These are phyloP conservation scores for Acanthamoeba castellanii DNA, from an alignment of 208 protist species.

Conservation along the genomic window DNA sequence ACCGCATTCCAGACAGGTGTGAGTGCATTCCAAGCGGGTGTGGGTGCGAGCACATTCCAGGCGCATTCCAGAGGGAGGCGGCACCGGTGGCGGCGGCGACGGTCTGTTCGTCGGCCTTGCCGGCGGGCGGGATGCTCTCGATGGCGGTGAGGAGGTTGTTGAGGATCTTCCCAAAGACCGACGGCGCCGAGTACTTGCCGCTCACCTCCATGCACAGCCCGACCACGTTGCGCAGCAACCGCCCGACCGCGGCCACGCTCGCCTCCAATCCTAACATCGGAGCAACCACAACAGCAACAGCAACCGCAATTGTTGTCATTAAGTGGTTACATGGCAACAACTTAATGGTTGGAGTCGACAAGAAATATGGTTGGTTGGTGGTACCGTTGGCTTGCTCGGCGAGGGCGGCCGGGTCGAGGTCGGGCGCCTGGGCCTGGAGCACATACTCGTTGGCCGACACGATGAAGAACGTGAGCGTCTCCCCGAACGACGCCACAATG, in stretches of 20 bases:
- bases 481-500: conserved; percentile 25
- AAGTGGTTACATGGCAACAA: too few species aligned
- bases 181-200: not conserved
- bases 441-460: conserved; percentile 62
- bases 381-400: conserved; percentile 34
- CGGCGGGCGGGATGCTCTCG: not conserved
- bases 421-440: conserved; percentile 9
- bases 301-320: too few species aligned
- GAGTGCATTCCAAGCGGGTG: too few species aligned
- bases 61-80: not conserved
- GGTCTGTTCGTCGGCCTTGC: conserved; percentile 7
- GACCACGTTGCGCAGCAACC: not conserved
- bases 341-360: too few species aligned
- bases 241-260: not conserved
- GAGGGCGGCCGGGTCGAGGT: not conserved
- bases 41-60: too few species aligned
- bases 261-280: not conserved
- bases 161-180: conserved; percentile 5
- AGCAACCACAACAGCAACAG: too few species aligned
- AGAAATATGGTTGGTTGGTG: too few species aligned
- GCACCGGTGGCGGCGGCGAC: not conserved
- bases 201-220: conserved; percentile 40
- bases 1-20: too few species aligned
- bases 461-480: conserved; percentile 57
- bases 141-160: conserved; percentile 50